Percentiles rank a stretch among this genome's conserved stretches.
These are phyloP conservation scores for Boletellus emodensis DNA, from an alignment of 768 basidiomycete species.

Conservation along the genomic window DNA sequence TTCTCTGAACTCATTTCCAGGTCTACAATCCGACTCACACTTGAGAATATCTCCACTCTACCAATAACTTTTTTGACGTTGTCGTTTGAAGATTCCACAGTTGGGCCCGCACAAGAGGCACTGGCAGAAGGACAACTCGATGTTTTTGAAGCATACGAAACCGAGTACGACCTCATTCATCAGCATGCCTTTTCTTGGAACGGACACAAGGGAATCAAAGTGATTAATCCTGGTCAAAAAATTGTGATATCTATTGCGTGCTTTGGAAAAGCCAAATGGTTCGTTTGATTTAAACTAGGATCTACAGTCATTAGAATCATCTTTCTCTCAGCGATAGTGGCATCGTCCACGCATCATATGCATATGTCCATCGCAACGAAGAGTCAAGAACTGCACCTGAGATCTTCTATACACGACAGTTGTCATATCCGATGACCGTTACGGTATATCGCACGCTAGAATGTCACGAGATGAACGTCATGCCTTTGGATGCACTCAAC, in stretches of 20 bases:
- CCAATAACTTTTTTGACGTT: slow-evolving; percentile 84
- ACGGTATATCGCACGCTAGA: slow-evolving; percentile 96
- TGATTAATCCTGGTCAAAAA: slow-evolving; percentile 68
- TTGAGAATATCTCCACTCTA: slow-evolving; percentile 84
- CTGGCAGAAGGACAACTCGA: slow-evolving; percentile 78
- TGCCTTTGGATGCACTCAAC: slow-evolving; percentile 47
- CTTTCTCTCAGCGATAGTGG: slow-evolving; percentile 61
- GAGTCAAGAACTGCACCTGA: slow-evolving; percentile 34
- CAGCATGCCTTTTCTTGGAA: slow-evolving; percentile 80
- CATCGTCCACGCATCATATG: slow-evolving; percentile 80
- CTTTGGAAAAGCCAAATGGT: slow-evolving; percentile 93
- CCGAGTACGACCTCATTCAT: slow-evolving; percentile 75
- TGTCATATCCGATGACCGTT: slow-evolving; percentile 84
- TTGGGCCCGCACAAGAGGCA: slow-evolving; percentile 67
- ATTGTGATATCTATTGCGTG: slow-evolving; percentile 66
- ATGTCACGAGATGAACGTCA: slow-evolving; percentile 76
- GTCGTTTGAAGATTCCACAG: slow-evolving; percentile 88
- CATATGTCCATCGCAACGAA: slow-evolving; percentile 50
- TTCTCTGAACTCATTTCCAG: slow-evolving; percentile 37
- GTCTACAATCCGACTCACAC: slow-evolving; percentile 75
- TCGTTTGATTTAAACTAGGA: slow-evolving; percentile 28
- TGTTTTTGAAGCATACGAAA: slow-evolving; percentile 86
- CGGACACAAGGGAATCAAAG: slow-evolving; percentile 37
- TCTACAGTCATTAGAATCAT: background rate
- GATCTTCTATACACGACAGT: slow-evolving; percentile 80